These are phyloP conservation scores for Yarrowia hollandica DNA, from an alignment of 805 yeast genomes.

Conservation along the genomic window DNA sequence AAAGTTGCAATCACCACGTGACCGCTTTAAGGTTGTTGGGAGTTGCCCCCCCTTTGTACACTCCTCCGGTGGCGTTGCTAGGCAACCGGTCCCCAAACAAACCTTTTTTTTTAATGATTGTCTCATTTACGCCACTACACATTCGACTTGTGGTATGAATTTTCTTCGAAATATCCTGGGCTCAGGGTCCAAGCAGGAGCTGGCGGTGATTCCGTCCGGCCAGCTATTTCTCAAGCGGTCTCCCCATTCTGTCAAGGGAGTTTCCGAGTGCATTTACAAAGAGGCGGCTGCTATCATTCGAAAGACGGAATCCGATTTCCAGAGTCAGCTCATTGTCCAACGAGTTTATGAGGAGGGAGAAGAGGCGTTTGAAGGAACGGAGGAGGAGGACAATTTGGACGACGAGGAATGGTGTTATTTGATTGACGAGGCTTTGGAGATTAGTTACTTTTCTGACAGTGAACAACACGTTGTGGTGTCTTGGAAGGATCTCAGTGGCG, in stretches of 20 bases:
- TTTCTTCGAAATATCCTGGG: constrained; percentile 35
- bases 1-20: background rate
- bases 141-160: constrained; percentile 36
- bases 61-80: background rate
- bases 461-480: constrained; percentile 61
- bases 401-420: constrained; percentile 67
- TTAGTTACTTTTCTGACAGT: constrained; percentile 53
- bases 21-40: background rate
- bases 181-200: constrained; percentile 47
- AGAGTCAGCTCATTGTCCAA: constrained; percentile 69
- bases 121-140: background rate
- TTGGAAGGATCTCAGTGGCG: constrained; percentile 87
- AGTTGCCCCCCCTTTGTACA: background rate
- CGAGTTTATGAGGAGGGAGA: constrained; percentile 71
- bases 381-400: constrained; percentile 48
- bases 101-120: background rate
- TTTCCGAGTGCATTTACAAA: constrained; percentile 65
- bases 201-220: constrained; percentile 75
- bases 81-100: constrained; percentile 4
- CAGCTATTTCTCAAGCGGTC: constrained; percentile 71
- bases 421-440: constrained; percentile 59
- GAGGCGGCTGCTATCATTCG: constrained; percentile 77
- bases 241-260: constrained; percentile 82
- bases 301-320: constrained; percentile 62
- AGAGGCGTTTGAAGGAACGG: constrained; percentile 51